Base-by-base conservation (phyloP, 495 filamentous ascomycete species). In the Podospora anserina region DNA sequence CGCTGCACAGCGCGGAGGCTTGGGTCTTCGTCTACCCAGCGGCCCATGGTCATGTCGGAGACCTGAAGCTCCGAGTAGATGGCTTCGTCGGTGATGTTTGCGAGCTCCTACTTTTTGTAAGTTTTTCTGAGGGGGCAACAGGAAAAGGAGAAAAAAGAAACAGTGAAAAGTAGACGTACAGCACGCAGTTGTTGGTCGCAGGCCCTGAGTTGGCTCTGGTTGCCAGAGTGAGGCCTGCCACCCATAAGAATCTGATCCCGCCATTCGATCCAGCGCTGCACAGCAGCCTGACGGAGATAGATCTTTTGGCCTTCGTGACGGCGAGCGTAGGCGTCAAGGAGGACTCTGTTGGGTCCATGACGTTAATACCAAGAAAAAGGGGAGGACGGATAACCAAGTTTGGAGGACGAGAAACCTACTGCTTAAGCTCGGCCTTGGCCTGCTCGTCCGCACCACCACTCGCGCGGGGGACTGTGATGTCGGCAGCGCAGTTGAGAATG, bases 221-320 rank as follows among this genome's bases (percentile, higher is more conserved):
- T 86, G 59, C 84, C 81, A 34, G 83, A 77, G 63, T 84, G 84
- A 61, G 90, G 85, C 69, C 82, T 82, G 68, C 87, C 83, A 55
- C 90, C 90, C 70, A 87, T 83, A 28, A 94, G 82, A 58, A 92
- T 81, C 49, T 82, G 81, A 20, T 89, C 84, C 54, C 93, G 86
- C 72, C 89, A 86, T 70, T 92, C 89, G 71, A 91, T 80, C 93
- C 93, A 97, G 76, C 91, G 85, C 72, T 88, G 87, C 20, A 89
- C 91, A 16, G 92, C 92, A 4, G 86, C 87, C 55, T 91, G 90
- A 30, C 90, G 88, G 19, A 94, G 85, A 72, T 94, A 94, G 68
- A 93, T 92, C 77, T 90, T 91, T 76, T 95, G 92, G 49, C 86
- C 92, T 78, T 92, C 89, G 82, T 96, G 93, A 63, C 93, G 87